phyloP scores from a whole-genome alignment of 768 basidiomycete genomes.

The Termitomyces eurrhizus region DNA sequence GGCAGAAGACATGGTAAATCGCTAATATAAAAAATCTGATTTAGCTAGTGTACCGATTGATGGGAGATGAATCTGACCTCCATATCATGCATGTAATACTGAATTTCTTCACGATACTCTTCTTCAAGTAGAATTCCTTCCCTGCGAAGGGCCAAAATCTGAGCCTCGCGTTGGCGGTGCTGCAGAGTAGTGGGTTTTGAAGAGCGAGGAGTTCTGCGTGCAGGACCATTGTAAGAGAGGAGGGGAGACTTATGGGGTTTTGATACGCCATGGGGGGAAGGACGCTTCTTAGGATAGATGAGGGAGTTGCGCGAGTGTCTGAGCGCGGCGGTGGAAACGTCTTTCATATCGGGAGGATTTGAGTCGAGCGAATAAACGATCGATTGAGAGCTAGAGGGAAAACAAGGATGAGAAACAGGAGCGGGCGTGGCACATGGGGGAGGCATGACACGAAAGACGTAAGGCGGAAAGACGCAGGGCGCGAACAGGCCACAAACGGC shows the following conservation, averaged over 20 bases:
- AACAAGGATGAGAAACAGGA: constrained; percentile 19
- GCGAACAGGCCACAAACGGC: not conserved
- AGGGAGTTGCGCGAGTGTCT: constrained; percentile 58
- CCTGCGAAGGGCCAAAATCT: constrained; percentile 63
- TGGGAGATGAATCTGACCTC: constrained; percentile 64
- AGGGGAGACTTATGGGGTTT: constrained; percentile 63
- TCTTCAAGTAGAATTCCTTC: constrained; percentile 85
- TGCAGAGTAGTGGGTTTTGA: constrained; percentile 55
- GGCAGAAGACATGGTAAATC: constrained; percentile 83
- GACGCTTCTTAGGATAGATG: constrained; percentile 82
- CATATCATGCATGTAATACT: constrained; percentile 95
- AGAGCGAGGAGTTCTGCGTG: constrained; percentile 63
- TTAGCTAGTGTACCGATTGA: constrained; percentile 15
- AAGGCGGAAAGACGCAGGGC: constrained; percentile 2
- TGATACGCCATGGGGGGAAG: constrained; percentile 74
- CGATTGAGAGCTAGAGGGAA: constrained; percentile 36
- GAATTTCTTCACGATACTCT: constrained; percentile 93
- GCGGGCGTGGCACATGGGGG: constrained; percentile 16
- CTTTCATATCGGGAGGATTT: constrained; percentile 68
- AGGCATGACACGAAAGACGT: constrained; percentile 20
- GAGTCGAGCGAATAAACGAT: constrained; percentile 40
- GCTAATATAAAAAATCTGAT: constrained; percentile 28
- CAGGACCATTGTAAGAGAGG: constrained; percentile 43
- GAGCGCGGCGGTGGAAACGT: constrained; percentile 55
- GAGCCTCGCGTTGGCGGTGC: constrained; percentile 67